Conservation (phyloP, 495 filamentous ascomycete species). For the Penicillium ochrochloron region DNA sequence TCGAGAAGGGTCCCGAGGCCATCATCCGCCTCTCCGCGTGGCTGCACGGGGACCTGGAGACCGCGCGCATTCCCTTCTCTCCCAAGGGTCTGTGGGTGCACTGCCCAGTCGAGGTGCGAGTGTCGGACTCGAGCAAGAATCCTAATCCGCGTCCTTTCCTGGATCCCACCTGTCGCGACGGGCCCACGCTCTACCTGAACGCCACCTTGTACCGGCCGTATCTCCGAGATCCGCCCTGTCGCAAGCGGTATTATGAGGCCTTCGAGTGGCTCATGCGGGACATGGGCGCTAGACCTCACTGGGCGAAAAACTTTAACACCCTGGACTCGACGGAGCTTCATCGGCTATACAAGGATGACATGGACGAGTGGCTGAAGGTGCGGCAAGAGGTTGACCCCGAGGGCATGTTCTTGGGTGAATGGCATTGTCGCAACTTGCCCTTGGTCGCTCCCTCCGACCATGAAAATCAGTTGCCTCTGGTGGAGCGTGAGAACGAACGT, state of each 20-base stretch:
- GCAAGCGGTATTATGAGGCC: conserved; percentile 81
- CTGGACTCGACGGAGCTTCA: conserved; percentile 53
- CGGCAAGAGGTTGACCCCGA: conserved; percentile 79
- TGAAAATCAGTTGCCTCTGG: conserved; percentile 39
- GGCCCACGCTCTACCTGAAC: conserved; percentile 90
- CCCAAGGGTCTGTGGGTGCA: conserved; percentile 84
- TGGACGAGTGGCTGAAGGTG: conserved; percentile 69
- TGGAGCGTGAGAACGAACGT: conserved; percentile 49
- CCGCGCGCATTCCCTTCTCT: conserved; percentile 75
- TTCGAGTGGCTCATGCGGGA: conserved; percentile 97
- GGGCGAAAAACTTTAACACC: conserved; percentile 89
- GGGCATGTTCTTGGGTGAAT: conserved; percentile 90
- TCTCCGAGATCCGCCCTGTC: conserved; percentile 75
- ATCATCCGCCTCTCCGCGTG: conserved; percentile 81
- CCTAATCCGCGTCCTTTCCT: conserved; percentile 70
- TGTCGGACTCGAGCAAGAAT: conserved; percentile 70
- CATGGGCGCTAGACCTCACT: conserved; percentile 87
- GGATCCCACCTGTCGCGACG: conserved; percentile 68
- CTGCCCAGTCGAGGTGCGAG: conserved; percentile 90
- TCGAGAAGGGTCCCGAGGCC: conserved; percentile 88
- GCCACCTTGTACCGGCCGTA: conserved; percentile 95
- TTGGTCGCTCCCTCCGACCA: conserved; percentile 25
- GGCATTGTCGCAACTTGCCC: conserved; percentile 79
- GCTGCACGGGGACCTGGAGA: conserved; percentile 68
- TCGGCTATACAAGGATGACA: conserved; percentile 56